Percentiles rank a stretch among this genome's conserved stretches.
Conservation (phyloP, 108 stramenopile genomes). For the Ochromonas danica region DNA sequence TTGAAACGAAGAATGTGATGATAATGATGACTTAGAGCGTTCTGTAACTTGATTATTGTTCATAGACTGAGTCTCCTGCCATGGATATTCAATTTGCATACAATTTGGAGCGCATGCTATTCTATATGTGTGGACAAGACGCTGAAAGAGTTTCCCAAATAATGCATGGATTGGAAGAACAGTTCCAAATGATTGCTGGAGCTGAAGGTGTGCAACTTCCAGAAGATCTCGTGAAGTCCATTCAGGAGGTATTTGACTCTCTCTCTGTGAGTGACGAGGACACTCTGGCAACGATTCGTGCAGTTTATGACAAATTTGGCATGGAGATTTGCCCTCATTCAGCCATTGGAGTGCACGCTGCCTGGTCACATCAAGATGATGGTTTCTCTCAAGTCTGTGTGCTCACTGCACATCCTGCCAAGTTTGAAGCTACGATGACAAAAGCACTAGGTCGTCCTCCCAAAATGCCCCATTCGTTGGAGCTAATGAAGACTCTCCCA, state of each 20-base stretch:
- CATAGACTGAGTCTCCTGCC: conserved; percentile 25
- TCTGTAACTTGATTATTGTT: not conserved
- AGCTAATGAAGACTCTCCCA: not conserved
- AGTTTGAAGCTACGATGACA: conserved; percentile 6
- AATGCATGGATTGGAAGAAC: conserved; percentile 7
- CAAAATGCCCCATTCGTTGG: not conserved
- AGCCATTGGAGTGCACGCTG: conserved; percentile 10
- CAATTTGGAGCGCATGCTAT: conserved; percentile 31
- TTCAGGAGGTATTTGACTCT: not conserved
- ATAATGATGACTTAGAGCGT: not conserved
- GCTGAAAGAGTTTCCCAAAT: not conserved
- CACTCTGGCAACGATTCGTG: conserved; percentile 17
- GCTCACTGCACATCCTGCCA: conserved; percentile 32
- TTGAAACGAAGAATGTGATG: not conserved
- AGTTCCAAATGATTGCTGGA: not conserved
- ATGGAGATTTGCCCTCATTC: conserved; percentile 18
- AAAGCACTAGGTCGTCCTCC: not conserved
- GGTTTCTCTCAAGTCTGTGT: not conserved
- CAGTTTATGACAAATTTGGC: not conserved
- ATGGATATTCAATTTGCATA: conserved; percentile 38
- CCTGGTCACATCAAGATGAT: not conserved
- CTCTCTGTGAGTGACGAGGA: not conserved
- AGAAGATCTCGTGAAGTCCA: not conserved
- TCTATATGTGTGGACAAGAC: not conserved
- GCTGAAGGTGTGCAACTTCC: not conserved